phyloP scores from a whole-genome alignment of 2,329 filamentous ascomycete species.

The Fusarium fracticaudum region DNA sequence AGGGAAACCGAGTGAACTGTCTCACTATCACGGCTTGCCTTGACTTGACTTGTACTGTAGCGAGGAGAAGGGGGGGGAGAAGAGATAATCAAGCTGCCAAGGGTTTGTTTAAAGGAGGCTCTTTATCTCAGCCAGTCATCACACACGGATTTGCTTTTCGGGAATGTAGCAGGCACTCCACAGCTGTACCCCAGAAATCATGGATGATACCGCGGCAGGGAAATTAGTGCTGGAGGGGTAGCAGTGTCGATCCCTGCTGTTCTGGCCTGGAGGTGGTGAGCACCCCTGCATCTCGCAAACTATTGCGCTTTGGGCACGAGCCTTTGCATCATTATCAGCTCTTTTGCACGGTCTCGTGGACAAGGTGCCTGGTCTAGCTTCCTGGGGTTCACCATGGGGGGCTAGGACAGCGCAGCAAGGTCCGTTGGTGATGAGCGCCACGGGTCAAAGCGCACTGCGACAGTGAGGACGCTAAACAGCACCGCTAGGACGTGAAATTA shows the following conservation, averaged over 20 bases:
- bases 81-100: background rate
- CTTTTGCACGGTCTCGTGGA: background rate
- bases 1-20: background rate
- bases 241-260: background rate
- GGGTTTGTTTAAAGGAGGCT: slow-evolving; percentile 2
- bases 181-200: slow-evolving; percentile 21
- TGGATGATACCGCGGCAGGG: background rate
- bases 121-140: slow-evolving; percentile 20
- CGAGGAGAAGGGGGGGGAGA: background rate
- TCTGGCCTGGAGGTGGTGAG: background rate
- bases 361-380: background rate
- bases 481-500: background rate
- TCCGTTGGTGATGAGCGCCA: slow-evolving; percentile 2
- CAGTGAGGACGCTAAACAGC: background rate
- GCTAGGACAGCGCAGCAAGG: background rate
- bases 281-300: slow-evolving; percentile 30
- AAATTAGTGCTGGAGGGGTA: slow-evolving; percentile 8
- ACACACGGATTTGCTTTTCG: slow-evolving; percentile 11
- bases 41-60: background rate
- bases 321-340: slow-evolving; percentile 2
- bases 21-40: background rate
- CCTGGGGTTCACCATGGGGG: background rate
- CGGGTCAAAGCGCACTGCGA: slow-evolving; percentile 8
- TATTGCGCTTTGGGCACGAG: slow-evolving; percentile 18
- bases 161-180: background rate